Conservation (phyloP, 2,329 filamentous ascomycete genomes). For the Trichoderma asperellum region DNA sequence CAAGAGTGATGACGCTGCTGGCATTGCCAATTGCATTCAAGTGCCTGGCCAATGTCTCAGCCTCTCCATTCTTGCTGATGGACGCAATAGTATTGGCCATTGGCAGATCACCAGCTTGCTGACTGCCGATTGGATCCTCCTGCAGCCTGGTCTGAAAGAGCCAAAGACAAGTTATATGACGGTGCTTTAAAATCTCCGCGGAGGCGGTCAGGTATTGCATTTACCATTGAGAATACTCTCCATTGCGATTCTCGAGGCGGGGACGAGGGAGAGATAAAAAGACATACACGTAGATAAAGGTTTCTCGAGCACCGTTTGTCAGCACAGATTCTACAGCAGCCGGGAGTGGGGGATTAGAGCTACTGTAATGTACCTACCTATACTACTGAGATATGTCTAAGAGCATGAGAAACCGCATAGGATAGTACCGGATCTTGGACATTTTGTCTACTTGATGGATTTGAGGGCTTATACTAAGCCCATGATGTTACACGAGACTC, state of each 20-base stretch:
- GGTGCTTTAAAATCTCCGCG: not conserved
- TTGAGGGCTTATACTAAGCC: too few relatives aligned
- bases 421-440: not conserved
- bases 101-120: not conserved
- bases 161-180: not conserved
- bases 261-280: not conserved
- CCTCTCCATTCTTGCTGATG: slow-evolving; percentile 11
- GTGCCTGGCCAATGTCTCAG: slow-evolving; percentile 17
- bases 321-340: not conserved
- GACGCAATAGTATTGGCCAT: not conserved
- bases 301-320: not conserved
- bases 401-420: not conserved
- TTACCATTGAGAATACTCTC: too few relatives aligned
- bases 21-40: not conserved
- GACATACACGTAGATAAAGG: not conserved
- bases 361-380: not conserved
- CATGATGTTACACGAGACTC: not conserved
- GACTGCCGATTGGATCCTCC: slow-evolving; percentile 1
- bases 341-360: not conserved
- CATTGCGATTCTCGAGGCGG: not conserved
- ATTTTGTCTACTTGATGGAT: not conserved
- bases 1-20: not conserved
- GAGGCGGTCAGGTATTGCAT: not conserved
- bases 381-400: not conserved
- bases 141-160: not conserved